Percentiles rank a stretch among this genome's conserved stretches.
These are phyloP conservation scores for Chrysanthemum seticuspe DNA, from an alignment of 129 eudicot species.

Conservation along the genomic window DNA sequence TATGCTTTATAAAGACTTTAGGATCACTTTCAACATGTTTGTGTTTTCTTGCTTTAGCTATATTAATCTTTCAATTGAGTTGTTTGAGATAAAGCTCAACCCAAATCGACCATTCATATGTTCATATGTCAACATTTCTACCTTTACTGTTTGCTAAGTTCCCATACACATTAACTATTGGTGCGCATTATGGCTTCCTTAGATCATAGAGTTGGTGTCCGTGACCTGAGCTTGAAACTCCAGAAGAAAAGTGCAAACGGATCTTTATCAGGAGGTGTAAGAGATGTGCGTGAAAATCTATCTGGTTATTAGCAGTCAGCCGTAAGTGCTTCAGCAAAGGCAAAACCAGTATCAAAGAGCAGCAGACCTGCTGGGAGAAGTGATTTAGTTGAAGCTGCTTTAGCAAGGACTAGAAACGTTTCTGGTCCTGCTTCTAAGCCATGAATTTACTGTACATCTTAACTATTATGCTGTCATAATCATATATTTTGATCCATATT, in stretches of 20 bases:
- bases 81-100: not conserved
- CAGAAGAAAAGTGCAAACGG: slow-evolving; percentile 71
- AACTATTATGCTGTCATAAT: not conserved
- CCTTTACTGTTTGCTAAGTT: not conserved
- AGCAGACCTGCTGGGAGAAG: slow-evolving; percentile 61
- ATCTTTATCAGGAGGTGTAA: slow-evolving; percentile 37
- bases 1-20: too few relatives aligned
- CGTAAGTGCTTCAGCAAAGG: slow-evolving; percentile 48
- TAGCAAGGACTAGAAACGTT: slow-evolving; percentile 50
- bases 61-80: too few relatives aligned
- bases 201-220: slow-evolving; percentile 65
- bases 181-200: slow-evolving; percentile 16
- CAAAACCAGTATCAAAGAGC: slow-evolving; percentile 47
- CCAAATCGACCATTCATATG: too few relatives aligned
- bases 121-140: too few relatives aligned
- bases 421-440: slow-evolving; percentile 58
- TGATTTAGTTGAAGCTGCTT: slow-evolving; percentile 54
- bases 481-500: too few relatives aligned
- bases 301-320: slow-evolving; percentile 64
- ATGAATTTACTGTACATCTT: slow-evolving; percentile 69
- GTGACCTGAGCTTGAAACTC: slow-evolving; percentile 90
- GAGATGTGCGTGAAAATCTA: slow-evolving; percentile 89
- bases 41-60: too few relatives aligned
- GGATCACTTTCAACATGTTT: too few relatives aligned
- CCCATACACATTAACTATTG: not conserved